These are phyloP conservation scores for Xanthoparmelia taractica DNA, from an alignment of 495 filamentous ascomycete species.

Conservation along the genomic window DNA sequence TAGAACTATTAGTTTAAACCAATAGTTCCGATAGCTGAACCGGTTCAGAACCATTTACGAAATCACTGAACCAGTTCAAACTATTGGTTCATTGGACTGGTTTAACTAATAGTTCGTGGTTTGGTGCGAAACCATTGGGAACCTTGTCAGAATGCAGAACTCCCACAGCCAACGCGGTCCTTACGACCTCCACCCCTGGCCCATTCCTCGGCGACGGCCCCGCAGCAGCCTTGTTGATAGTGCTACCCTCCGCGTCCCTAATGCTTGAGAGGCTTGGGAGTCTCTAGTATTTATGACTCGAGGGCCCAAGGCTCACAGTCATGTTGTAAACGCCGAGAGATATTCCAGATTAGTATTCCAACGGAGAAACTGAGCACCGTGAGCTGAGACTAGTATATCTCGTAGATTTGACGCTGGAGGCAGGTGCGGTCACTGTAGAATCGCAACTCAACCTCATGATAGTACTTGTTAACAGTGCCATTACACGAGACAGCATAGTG, in stretches of 20 bases:
- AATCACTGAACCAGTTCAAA: too few relatives aligned
- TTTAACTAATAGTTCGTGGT: too few relatives aligned
- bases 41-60: too few relatives aligned
- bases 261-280: background rate
- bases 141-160: too few relatives aligned
- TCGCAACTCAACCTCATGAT: background rate
- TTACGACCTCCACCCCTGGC: background rate
- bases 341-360: background rate
- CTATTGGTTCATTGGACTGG: too few relatives aligned
- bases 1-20: too few relatives aligned
- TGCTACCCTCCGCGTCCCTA: conserved; percentile 1
- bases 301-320: background rate
- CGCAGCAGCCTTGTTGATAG: background rate
- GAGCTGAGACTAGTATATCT: background rate
- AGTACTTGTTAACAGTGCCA: too few relatives aligned
- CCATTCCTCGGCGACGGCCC: conserved; percentile 8
- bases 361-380: too few relatives aligned
- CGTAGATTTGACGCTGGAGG: background rate
- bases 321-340: background rate
- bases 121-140: too few relatives aligned
- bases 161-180: conserved; percentile 5
- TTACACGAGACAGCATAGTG: too few relatives aligned
- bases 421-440: background rate
- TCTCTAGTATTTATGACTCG: background rate
- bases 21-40: too few relatives aligned